Percentiles rank a stretch among this genome's conserved stretches.
These are phyloP conservation scores for Cystofilobasidium ferigula DNA, from an alignment of 768 basidiomycete genomes.

Conservation along the genomic window DNA sequence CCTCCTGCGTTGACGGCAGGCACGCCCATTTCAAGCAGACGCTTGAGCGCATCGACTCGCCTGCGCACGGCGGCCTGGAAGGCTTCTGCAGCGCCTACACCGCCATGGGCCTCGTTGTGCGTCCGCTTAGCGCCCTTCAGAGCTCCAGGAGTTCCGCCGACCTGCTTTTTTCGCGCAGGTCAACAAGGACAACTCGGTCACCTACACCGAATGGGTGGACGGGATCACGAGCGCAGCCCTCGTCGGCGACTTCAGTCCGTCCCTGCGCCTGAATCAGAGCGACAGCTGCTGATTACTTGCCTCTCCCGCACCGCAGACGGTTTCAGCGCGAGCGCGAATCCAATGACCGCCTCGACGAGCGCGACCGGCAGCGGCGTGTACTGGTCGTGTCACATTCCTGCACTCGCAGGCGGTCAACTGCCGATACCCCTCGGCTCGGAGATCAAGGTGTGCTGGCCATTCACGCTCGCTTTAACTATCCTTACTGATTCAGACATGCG, in stretches of 20 bases:
- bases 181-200: conserved; percentile 19
- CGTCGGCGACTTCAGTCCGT: conserved; percentile 24
- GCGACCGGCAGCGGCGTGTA: not conserved
- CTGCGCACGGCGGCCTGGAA: conserved; percentile 8
- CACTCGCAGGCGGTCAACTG: not conserved
- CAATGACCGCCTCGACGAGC: not conserved
- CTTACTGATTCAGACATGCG: not conserved
- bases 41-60: not conserved
- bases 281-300: not conserved
- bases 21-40: conserved; percentile 14
- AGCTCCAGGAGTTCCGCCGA: not conserved
- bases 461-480: not conserved
- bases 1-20: conserved; percentile 2
- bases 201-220: conserved; percentile 23
- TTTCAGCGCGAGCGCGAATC: conserved; percentile 1
- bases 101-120: conserved; percentile 14
- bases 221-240: conserved; percentile 9
- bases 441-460: conserved; percentile 7
- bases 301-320: not conserved
- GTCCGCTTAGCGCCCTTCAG: not conserved
- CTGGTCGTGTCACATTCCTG: conserved; percentile 11
- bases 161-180: not conserved
- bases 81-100: conserved; percentile 7
- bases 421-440: conserved; percentile 18
- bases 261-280: no score